These are phyloP conservation scores for Aspergillus pseudoterreus DNA, from an alignment of 2,329 filamentous ascomycete species.

Conservation along the genomic window DNA sequence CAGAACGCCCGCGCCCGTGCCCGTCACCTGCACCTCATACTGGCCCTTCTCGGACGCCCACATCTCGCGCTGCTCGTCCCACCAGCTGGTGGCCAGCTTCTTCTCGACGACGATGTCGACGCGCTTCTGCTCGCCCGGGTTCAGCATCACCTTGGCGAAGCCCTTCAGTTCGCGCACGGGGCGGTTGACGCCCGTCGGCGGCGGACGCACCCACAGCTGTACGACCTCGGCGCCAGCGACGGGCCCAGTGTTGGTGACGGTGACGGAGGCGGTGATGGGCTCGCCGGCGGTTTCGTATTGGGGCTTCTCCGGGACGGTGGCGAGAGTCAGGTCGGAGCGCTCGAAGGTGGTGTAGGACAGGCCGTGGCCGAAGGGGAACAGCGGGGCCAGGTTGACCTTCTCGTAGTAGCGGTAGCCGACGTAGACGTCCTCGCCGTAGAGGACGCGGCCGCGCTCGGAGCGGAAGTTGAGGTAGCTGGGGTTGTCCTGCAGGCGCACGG, in stretches of 20 bases:
- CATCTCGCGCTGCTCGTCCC: constrained; percentile 62
- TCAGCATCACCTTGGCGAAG: constrained; percentile 61
- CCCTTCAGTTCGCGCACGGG: constrained; percentile 63
- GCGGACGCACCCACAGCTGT: constrained; percentile 51
- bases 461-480: constrained; percentile 73
- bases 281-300: constrained; percentile 42
- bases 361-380: constrained; percentile 78
- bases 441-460: constrained; percentile 64
- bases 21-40: constrained; percentile 61
- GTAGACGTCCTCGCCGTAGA: constrained; percentile 79
- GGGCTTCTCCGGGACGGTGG: constrained; percentile 20
- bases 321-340: constrained; percentile 46
- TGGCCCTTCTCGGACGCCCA: constrained; percentile 65
- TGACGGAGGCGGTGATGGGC: constrained; percentile 44
- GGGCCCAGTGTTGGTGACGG: constrained; percentile 53
- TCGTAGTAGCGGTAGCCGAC: constrained; percentile 81
- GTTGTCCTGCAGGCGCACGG: constrained; percentile 63
- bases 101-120: constrained; percentile 56
- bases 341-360: constrained; percentile 71
- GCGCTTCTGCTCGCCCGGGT: constrained; percentile 55
- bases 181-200: constrained; percentile 50
- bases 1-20: constrained; percentile 52
- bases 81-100: constrained; percentile 67
- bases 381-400: constrained; percentile 58
- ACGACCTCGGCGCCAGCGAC: constrained; percentile 53